These are phyloP conservation scores for Veloboletus limbatus DNA, from an alignment of 1,284 basidiomycete species.

Conservation along the genomic window DNA sequence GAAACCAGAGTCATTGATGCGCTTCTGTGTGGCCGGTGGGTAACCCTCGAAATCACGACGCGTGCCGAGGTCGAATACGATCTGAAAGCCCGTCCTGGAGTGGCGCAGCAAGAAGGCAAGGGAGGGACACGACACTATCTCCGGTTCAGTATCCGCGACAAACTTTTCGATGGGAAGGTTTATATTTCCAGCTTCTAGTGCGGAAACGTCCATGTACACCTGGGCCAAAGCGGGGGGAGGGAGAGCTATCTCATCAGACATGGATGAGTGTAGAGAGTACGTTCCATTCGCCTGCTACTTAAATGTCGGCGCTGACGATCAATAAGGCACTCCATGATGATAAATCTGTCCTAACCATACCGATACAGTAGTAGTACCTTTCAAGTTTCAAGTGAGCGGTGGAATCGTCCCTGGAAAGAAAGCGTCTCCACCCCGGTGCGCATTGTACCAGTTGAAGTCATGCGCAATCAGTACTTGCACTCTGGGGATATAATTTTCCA, in stretches of 20 bases:
- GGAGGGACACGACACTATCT: constrained; percentile 36
- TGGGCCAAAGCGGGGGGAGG: constrained; percentile 31
- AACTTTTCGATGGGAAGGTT: constrained; percentile 37
- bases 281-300: background rate
- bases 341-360: background rate
- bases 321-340: background rate
- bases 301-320: background rate
- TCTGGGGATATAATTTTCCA: constrained; percentile 38
- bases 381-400: constrained; percentile 31
- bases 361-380: too few relatives aligned
- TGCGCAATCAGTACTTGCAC: constrained; percentile 50
- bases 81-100: constrained; percentile 36
- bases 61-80: constrained; percentile 56
- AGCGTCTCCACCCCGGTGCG: constrained; percentile 38
- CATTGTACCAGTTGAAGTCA: constrained; percentile 48
- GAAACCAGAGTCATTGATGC: constrained; percentile 29
- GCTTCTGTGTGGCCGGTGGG: constrained; percentile 35
- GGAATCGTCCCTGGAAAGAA: constrained; percentile 45
- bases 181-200: constrained; percentile 47
- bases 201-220: constrained; percentile 48
- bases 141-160: constrained; percentile 36
- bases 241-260: constrained; percentile 5
- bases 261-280: background rate
- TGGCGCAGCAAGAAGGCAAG: constrained; percentile 51
- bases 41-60: constrained; percentile 45